A percentile compares a stretch with the other conserved stretches of the same genome.
phyloP scores from a whole-genome alignment of 306 rosid species.

The Gillenia trifoliata region DNA sequence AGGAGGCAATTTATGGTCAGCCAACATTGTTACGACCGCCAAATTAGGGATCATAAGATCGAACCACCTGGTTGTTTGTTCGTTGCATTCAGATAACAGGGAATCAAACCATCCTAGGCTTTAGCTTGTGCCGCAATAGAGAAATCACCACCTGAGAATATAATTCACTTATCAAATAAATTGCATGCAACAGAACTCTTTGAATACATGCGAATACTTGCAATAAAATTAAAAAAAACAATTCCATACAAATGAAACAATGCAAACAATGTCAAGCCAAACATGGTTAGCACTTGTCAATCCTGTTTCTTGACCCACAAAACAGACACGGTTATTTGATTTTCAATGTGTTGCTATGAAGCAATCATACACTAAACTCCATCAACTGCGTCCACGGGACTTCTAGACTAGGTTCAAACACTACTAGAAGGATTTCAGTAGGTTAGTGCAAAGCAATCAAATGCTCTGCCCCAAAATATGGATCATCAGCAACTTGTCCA shows the following conservation, averaged over 20 bases:
- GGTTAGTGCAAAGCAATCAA: background rate
- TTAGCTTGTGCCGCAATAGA: background rate
- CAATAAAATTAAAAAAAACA: too few relatives aligned
- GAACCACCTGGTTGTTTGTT: background rate
- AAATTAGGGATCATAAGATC: background rate
- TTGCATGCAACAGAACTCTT: background rate
- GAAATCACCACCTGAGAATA: background rate
- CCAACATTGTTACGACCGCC: background rate
- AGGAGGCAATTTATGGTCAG: background rate
- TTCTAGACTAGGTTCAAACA: background rate
- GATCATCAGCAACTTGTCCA: background rate
- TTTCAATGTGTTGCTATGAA: background rate
- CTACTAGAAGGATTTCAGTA: background rate
- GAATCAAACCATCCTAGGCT: background rate
- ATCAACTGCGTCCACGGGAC: background rate
- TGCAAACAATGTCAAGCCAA: background rate
- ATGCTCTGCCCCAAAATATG: background rate
- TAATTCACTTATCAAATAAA: background rate
- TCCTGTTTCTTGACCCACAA: background rate
- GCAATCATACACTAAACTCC: background rate
- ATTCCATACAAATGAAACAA: background rate
- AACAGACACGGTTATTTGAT: background rate
- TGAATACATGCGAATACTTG: background rate
- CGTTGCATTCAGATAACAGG: background rate
- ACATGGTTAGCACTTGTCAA: background rate